Evolutionary conservation across 2,329 filamentous ascomycete genomes (phyloP), one percentile per base, ranked within the genome.

Genomic region (Arthroderma sp.): DNA sequence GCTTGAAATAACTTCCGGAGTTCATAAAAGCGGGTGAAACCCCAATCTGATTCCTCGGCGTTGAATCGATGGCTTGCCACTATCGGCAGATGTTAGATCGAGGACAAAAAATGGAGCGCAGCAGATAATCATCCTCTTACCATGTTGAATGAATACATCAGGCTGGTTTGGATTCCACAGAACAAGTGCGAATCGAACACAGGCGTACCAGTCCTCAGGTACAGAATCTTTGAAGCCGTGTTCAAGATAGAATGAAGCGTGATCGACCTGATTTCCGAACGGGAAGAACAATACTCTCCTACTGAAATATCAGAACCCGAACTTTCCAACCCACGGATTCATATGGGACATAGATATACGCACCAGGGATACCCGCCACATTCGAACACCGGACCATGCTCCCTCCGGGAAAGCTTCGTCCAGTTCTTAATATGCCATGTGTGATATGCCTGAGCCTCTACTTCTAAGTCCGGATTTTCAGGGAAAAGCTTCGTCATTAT

Each of bases 221-320:
- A 89, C 75, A 49, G 83, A 72, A 27, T 64, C 62, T 29, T 85
- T 83, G 65, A 85, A 94, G 38, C 86, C 91, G 62, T 96, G 91
- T 63, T 98, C 91, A 22, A 98, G 77, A 63, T 96, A 98, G 61
- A 98, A 85, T 4, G 91, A 96, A 39, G 83, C 86, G 58, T 85
- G 83, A 53, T 96, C 89, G 45, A 88, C 84, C 53, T 94, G 89
- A 62, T 98, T 98, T 42, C 91, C 91, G 51, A 81, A 87, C 0
- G 91, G 89, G 59, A 98, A 98, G 61, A 98, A 87, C 9, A 98
- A 75, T 55, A 96, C 82, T 57, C 89, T 83, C 91, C 83, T 88
- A 53, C 41, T 36, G 37, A 40, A 30, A n/a, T 41, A 48, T 64
- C 52, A 66, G 52, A 47, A 39, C 31, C 11, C n/a, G 11, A 3